A percentile compares a stretch with the other conserved stretches of the same genome.
phyloP scores from a whole-genome alignment of 176 grass and related monocot species.

The Aegilops tauschii region DNA sequence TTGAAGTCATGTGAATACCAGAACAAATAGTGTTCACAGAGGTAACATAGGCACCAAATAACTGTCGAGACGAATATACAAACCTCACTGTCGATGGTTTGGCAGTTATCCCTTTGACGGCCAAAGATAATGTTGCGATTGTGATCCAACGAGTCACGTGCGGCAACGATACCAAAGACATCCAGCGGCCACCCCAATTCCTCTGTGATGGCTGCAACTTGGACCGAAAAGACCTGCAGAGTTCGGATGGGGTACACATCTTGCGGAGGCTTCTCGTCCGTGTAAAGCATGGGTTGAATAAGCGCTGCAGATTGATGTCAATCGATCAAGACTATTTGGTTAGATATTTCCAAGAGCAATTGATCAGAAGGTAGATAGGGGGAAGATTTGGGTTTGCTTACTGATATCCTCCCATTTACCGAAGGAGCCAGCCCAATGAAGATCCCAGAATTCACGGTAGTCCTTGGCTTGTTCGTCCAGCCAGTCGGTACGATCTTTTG shows the following conservation, averaged over 20 bases:
- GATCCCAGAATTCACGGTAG: neutral
- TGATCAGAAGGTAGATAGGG: no score
- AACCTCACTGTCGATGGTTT: neutral
- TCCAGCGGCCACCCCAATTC: neutral
- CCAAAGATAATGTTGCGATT: neutral
- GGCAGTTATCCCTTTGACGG: neutral
- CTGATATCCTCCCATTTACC: neutral
- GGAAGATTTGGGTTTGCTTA: neutral
- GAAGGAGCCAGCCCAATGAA: neutral
- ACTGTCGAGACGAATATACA: no score
- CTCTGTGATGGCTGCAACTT: neutral
- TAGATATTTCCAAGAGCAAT: no score
- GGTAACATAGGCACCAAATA: no score
- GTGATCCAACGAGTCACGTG: neutral
- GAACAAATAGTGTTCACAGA: no score
- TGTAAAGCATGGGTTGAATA: neutral
- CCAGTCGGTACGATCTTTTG: neutral
- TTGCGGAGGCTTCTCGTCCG: neutral
- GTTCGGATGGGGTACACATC: neutral
- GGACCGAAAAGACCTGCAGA: neutral
- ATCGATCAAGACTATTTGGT: neutral
- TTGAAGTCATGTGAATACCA: no score
- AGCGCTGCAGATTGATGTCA: neutral
- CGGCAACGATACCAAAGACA: conserved; percentile 12
- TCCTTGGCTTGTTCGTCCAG: neutral